phyloP scores from a whole-genome alignment of 2,329 filamentous ascomycete species.

The Sarocladiaceae sp. region DNA sequence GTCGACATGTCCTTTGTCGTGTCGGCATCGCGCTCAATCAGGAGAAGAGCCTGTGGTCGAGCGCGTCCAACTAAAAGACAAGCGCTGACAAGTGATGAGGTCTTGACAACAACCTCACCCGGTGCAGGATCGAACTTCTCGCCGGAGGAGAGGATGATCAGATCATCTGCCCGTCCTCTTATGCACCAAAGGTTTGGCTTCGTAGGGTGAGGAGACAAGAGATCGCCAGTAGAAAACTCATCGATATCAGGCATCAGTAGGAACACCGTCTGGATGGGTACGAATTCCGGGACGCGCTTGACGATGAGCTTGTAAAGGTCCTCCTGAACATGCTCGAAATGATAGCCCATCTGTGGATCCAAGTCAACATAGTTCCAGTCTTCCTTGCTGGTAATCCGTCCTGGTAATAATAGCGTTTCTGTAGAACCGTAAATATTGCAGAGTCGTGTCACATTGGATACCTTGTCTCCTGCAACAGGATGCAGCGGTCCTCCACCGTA shows the following conservation, averaged over 20 bases:
- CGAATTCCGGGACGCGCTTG: conserved; percentile 20
- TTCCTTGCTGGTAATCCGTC: conserved; percentile 16
- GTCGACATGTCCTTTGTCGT: conserved; percentile 9
- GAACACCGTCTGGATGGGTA: conserved; percentile 31
- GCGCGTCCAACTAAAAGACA: conserved; percentile 30
- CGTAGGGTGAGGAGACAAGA: conserved; percentile 33
- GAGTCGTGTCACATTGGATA: conserved; percentile 20
- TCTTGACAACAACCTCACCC: conserved; percentile 27
- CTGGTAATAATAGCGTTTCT: conserved; percentile 20
- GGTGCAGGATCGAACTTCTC: conserved; percentile 37
- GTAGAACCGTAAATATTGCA: conserved; percentile 25
- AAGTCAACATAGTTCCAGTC: conserved; percentile 28
- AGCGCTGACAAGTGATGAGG: conserved; percentile 23
- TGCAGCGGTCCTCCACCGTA: conserved; percentile 26
- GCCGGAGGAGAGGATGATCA: conserved; percentile 37
- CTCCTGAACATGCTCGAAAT: conserved; percentile 15
- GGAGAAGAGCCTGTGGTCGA: conserved; percentile 19
- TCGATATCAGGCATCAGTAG: conserved; percentile 33
- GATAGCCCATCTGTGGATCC: conserved; percentile 16
- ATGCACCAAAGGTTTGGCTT: conserved; percentile 29
- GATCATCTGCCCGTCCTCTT: conserved; percentile 31
- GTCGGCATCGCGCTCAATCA: conserved; percentile 30
- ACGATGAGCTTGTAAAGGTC: conserved; percentile 29
- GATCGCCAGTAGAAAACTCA: conserved; percentile 40
- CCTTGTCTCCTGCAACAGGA: conserved; percentile 22